A percentile compares a stretch with the other conserved stretches of the same genome.
These are phyloP conservation scores for Ophiostoma triangulosporum DNA, from an alignment of 2,329 filamentous ascomycete species.

Conservation along the genomic window DNA sequence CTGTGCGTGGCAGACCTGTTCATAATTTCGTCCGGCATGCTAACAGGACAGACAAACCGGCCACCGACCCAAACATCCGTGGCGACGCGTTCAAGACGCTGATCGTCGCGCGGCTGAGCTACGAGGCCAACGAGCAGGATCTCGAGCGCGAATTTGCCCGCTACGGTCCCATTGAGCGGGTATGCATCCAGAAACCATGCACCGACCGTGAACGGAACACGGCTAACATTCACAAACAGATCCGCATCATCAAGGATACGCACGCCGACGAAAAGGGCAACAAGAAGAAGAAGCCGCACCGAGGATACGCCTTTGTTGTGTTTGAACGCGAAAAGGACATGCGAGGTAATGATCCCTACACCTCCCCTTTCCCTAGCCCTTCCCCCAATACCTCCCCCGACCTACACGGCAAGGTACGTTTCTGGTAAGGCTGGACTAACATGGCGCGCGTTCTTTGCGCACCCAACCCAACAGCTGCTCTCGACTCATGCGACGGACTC, in stretches of 20 bases:
- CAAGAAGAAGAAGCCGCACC: conserved; percentile 69
- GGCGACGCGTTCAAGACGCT: conserved; percentile 93
- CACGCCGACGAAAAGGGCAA: conserved; percentile 54
- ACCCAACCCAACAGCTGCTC: conserved; percentile 57
- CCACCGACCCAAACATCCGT: conserved; percentile 73
- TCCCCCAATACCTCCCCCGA: conserved; percentile 22
- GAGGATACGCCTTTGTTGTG: conserved; percentile 92
- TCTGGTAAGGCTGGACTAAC: conserved; percentile 57
- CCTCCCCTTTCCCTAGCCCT: conserved; percentile 17
- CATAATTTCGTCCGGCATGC: background rate
- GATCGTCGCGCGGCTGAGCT: conserved; percentile 81
- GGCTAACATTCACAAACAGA: conserved; percentile 40
- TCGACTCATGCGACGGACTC: conserved; percentile 74
- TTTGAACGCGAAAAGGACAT: conserved; percentile 97
- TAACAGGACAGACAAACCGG: conserved; percentile 53
- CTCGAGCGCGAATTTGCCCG: conserved; percentile 87
- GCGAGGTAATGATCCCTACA: conserved; percentile 62
- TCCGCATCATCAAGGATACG: conserved; percentile 73
- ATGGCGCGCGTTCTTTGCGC: conserved; percentile 37
- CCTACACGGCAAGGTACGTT: conserved; percentile 20
- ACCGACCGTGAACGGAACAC: background rate
- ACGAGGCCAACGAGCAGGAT: conserved; percentile 78
- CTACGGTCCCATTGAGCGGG: conserved; percentile 86
- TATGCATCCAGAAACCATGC: conserved; percentile 28
- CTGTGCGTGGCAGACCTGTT: conserved; percentile 37